Base-by-base conservation (phyloP, 1,284 basidiomycete genomes). In the Vanrija pseudolonga region DNA sequence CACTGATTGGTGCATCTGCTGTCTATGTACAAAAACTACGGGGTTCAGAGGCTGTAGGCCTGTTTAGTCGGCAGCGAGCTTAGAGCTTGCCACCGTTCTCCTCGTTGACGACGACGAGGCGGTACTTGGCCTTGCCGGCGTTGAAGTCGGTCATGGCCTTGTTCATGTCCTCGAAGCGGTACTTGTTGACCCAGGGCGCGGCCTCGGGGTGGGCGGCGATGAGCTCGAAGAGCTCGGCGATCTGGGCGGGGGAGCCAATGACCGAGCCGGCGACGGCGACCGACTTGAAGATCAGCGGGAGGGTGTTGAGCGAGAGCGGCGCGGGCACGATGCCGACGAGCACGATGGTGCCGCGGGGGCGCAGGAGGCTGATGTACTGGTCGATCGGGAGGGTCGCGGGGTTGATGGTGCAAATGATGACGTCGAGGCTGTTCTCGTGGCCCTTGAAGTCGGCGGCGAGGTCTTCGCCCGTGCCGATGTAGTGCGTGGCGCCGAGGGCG, bases 401-500 rank as follows among this genome's bases (percentile, higher is more conserved):
- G 37, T 54, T 77, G 48, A 73, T 73, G 19, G 78, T 78, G 50
- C 68, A 64, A 52, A 80, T 63, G 53, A 80, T 75, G 22, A 80
- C 57, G 62, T 80, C 78, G 23, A 80, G 63, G 7, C 68, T 64
- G 18, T 72, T 61, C 12, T 47, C 56, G 67, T 78, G 68, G 3
- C 48, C 60, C 32, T 52, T 50, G 28, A 68, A 48, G 51, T 65
- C 71, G 5, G 64, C 58, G 14, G 63, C 62, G 11, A 48, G 57
- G 39, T 67, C 63, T 6, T 39, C 32, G 46, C 68, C 65, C 1
- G 72, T 74, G 7, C 67, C 71, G 45, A 79, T 68, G 60, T 77
- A 75, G 28, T 65, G 62, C 18, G 50, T 53, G 1, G 76, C 80
- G 17, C 80, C 80, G 65, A 81, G 73, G 64, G 78, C 76, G 60